Conservation (phyloP, 2,329 filamentous ascomycete species). For the Ophiostoma ulmi region DNA sequence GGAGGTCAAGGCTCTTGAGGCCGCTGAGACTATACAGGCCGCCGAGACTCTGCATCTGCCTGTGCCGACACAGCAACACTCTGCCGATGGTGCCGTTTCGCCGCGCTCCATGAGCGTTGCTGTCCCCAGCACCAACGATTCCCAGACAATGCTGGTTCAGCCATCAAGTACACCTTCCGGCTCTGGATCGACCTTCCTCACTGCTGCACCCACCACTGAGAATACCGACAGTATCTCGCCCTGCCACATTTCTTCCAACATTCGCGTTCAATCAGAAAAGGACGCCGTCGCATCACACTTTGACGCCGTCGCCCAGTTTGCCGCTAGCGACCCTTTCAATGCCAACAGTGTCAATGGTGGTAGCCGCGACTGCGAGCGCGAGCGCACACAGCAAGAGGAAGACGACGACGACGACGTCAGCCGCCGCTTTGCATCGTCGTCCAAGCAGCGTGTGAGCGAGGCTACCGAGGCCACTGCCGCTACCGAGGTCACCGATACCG, state of each 20-base stretch:
- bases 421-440: constrained; percentile 36
- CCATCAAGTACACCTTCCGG: neutral
- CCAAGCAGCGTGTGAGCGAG: constrained; percentile 54
- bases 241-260: constrained; percentile 34
- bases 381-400: neutral
- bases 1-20: constrained; percentile 52
- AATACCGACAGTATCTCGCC: constrained; percentile 26
- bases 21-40: constrained; percentile 37
- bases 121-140: constrained; percentile 21
- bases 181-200: neutral
- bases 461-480: constrained; percentile 39
- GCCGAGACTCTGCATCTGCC: constrained; percentile 30
- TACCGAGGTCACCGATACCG: constrained; percentile 58
- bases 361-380: neutral
- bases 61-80: constrained; percentile 30
- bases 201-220: neutral
- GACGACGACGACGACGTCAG: constrained; percentile 31
- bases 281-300: constrained; percentile 44
- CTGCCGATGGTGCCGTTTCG: constrained; percentile 40
- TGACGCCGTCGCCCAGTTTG: constrained; percentile 45
- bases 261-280: constrained; percentile 37
- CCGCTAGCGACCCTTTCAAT: constrained; percentile 47
- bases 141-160: neutral
- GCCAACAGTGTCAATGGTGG: constrained; percentile 26
- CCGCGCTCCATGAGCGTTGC: constrained; percentile 44